phyloP scores from a whole-genome alignment of 768 basidiomycete species.

The Trametes gibbosa region DNA sequence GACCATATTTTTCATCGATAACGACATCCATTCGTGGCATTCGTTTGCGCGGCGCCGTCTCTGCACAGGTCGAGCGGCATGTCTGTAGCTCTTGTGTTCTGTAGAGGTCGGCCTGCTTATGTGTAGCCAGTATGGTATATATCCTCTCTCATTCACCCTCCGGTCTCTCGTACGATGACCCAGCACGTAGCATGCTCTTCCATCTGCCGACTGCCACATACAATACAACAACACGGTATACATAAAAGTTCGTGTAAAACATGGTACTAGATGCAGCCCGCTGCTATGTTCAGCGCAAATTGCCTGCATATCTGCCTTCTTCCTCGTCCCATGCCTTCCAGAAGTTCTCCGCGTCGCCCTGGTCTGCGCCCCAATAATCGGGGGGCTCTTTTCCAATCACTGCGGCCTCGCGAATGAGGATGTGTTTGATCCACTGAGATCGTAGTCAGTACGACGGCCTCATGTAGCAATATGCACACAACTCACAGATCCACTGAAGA shows the following conservation, averaged over 20 bases:
- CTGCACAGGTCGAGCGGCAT: not conserved
- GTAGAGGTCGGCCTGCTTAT: conserved; percentile 6
- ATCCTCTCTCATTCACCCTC: not conserved
- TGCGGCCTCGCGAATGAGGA: conserved; percentile 74
- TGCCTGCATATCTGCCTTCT: conserved; percentile 37
- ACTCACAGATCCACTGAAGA: conserved; percentile 63
- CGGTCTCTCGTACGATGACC: not conserved
- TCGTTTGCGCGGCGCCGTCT: not conserved
- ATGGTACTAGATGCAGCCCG: not conserved
- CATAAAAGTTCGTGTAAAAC: not conserved
- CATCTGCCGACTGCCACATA: conserved; percentile 4
- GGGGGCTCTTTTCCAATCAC: conserved; percentile 63
- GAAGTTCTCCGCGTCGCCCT: conserved; percentile 54
- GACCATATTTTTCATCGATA: conserved; percentile 9
- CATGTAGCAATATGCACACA: not conserved
- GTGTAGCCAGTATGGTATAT: conserved; percentile 18
- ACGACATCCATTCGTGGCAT: conserved; percentile 8
- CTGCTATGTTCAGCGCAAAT: not conserved
- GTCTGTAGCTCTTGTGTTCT: conserved; percentile 13
- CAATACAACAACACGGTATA: conserved; percentile 16
- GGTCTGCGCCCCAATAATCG: conserved; percentile 72
- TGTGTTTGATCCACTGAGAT: conserved; percentile 68
- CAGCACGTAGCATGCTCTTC: conserved; percentile 8
- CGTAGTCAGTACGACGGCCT: conserved; percentile 10
- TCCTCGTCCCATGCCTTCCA: conserved; percentile 78